These are phyloP conservation scores for Yarrowia yakushimensis DNA, from an alignment of 805 yeast species.

Conservation along the genomic window DNA sequence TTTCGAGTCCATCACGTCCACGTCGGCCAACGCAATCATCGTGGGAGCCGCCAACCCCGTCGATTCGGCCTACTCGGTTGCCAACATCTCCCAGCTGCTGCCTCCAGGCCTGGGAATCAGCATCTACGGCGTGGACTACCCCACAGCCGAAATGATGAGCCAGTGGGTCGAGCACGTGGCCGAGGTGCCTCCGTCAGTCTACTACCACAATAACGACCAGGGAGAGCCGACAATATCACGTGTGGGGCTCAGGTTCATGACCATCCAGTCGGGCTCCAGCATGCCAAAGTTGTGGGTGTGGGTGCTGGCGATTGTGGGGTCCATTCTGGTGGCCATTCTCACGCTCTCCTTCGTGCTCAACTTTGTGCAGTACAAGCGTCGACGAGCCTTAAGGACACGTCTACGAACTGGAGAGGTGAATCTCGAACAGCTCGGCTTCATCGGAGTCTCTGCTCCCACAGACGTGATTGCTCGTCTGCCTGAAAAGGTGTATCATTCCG, in stretches of 20 bases:
- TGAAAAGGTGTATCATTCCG: conserved; percentile 9
- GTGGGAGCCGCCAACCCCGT: background rate
- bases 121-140: conserved; percentile 1
- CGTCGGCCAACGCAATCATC: background rate
- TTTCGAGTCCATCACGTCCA: background rate
- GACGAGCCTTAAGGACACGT: conserved; percentile 14
- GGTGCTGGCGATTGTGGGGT: conserved; percentile 26
- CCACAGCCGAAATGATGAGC: background rate
- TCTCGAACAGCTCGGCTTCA: conserved; percentile 24
- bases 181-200: background rate
- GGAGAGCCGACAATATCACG: background rate
- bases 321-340: conserved; percentile 9
- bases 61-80: background rate
- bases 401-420: conserved; percentile 25
- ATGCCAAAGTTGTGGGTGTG: conserved; percentile 24
- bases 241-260: background rate
- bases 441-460: conserved; percentile 22
- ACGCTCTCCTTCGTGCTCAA: conserved; percentile 14
- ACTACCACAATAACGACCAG: background rate
- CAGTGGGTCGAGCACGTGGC: conserved; percentile 1
- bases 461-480: conserved; percentile 21
- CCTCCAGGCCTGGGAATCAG: background rate
- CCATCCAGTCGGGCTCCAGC: background rate
- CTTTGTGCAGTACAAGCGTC: conserved; percentile 18
- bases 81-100: background rate